Evolutionary conservation across 257 asterid species (phyloP), one percentile per base, ranked within the genome.

Genomic region (Linderniella brevidens): DNA sequence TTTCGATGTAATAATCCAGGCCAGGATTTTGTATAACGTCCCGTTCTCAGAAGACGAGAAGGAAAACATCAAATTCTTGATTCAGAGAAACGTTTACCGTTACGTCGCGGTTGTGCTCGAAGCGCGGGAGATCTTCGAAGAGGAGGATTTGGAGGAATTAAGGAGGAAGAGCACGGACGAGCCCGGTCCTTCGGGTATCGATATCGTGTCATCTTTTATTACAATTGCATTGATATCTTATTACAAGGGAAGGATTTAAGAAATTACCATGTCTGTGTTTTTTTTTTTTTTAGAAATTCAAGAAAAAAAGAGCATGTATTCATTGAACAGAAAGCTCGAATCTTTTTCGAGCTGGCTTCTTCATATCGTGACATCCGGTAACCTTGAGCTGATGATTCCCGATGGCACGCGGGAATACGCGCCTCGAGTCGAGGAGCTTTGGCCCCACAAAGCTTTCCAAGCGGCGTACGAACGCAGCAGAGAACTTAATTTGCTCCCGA

Each of bases 341-440:
- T 45, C 53, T 29, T 85, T 90, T 60, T 67, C 96, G 0, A 76
- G 53, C 58, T 79, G 85, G 93, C 88, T 90, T 25, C 77, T 75
- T 59, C 80, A 79, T 62, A 59, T 78, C 12, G 68, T 49, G 76
- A 62, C 56, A 66, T 62, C 82, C 1, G 99, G 96, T 59, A 79
- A 79, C 56, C 65, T 90, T 65, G 99, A 85, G 57, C 73, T 62
- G 36, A 66, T 85, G 47, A 81, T 86, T 37, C 94, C 96, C 38
- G 96, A 93, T 53, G 75, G 94, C 38, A 90, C 99, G 9, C 74
- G 92, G 43, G 93, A 68, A 63, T 79, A 79, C 52, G 68, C 96
- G 8, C 83, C 86, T 49, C 46, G 64, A 20, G 71, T 90, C 19
- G 93, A 79, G 72, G 79, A 82, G 64, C 55, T 90, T 52, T 73